Percentiles rank a stretch among this genome's conserved stretches.
Evolutionary conservation across 495 filamentous ascomycete species (phyloP).

Genomic region (Penicillium psychrofluorescens): DNA sequence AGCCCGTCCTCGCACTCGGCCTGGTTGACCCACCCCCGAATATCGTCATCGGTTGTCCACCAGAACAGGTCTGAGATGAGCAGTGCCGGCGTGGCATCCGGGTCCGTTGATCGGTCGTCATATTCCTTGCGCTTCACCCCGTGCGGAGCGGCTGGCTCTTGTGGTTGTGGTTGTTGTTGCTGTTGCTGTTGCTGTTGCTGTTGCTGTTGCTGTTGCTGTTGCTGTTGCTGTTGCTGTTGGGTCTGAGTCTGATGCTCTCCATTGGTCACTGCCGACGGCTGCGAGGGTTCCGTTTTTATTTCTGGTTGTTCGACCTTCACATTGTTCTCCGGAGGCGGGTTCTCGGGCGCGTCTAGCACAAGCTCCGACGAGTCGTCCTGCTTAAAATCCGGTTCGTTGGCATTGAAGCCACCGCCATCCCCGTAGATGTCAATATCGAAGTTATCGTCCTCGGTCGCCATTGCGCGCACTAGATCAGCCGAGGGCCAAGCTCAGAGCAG

Average conservation of each 20-base stretch:
- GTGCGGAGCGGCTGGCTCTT: conserved; percentile 39
- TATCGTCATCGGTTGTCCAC: conserved; percentile 95
- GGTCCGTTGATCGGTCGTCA: conserved; percentile 73
- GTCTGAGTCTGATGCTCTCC: too few species aligned
- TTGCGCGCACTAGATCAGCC: conserved; percentile 35
- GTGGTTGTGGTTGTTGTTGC: conserved; percentile 7
- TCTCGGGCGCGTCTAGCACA: conserved; percentile 30
- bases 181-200: too few species aligned
- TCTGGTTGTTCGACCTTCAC: too few species aligned
- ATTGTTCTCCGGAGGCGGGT: neutral
- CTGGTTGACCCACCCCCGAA: conserved; percentile 79
- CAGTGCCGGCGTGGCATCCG: conserved; percentile 73
- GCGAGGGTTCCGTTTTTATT: too few species aligned
- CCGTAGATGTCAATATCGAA: conserved; percentile 99
- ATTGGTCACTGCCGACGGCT: too few species aligned
- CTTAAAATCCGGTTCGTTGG: conserved; percentile 41
- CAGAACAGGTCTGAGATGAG: conserved; percentile 84
- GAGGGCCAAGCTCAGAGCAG: conserved; percentile 7
- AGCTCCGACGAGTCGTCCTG: conserved; percentile 37
- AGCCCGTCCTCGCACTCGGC: conserved; percentile 74
- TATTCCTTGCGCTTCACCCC: conserved; percentile 69
- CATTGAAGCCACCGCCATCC: conserved; percentile 53
- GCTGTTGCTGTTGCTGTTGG: conserved; percentile 2
- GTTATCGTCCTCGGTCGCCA: conserved; percentile 80
- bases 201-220: conserved; percentile 13